Percentiles rank a stretch among this genome's conserved stretches.
phyloP scores from a whole-genome alignment of 345 rosid species.

The Excoecaria cochinchinensis region DNA sequence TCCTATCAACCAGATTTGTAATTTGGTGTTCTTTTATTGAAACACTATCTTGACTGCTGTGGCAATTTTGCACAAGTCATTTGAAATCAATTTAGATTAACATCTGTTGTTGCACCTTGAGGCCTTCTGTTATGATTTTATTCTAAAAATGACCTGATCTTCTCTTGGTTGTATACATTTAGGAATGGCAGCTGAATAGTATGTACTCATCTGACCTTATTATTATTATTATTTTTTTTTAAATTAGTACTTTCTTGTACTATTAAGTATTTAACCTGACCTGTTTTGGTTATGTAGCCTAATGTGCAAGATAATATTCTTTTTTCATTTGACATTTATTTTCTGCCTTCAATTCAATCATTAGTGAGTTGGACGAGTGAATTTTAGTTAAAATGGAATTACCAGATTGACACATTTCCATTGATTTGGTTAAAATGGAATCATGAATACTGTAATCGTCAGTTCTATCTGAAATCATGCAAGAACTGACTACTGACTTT shows the following conservation, averaged over 20 bases:
- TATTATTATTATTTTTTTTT: background rate
- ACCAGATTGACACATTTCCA: no score
- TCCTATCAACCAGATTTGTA: constrained; percentile 4
- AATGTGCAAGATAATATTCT: background rate
- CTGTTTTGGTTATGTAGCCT: background rate
- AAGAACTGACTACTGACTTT: background rate
- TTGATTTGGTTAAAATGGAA: no score
- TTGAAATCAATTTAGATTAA: constrained; percentile 4
- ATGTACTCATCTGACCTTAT: background rate
- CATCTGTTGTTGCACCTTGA: constrained; percentile 1
- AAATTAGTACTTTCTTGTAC: background rate
- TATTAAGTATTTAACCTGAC: background rate
- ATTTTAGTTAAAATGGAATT: no score
- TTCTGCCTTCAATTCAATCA: background rate
- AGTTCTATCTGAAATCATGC: background rate
- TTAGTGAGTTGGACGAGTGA: no score
- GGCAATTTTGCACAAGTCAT: background rate
- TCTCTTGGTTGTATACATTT: background rate
- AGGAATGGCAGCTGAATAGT: background rate
- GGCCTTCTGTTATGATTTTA: background rate
- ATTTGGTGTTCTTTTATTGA: constrained; percentile 4
- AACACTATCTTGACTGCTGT: constrained; percentile 6
- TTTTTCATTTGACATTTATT: background rate
- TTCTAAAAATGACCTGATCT: background rate
- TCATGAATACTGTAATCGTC: background rate